A percentile compares a stretch with the other conserved stretches of the same genome.
These are phyloP conservation scores for Tulasnella sp. DNA, from an alignment of 768 basidiomycete genomes.

Conservation along the genomic window DNA sequence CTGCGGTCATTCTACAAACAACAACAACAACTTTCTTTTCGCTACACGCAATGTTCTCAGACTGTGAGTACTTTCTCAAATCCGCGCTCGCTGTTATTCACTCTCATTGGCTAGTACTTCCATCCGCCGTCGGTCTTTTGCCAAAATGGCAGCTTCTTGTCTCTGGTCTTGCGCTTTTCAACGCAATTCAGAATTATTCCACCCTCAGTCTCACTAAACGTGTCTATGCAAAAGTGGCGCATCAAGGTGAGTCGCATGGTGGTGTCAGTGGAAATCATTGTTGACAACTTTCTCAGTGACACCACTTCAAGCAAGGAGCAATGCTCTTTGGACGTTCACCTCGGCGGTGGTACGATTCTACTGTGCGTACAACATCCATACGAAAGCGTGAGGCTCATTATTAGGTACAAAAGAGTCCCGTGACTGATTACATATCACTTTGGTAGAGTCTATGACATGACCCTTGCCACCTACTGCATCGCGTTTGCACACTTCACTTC, in stretches of 20 bases:
- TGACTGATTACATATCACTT: not conserved
- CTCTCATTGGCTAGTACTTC: conserved; percentile 37
- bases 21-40: not conserved
- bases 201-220: conserved; percentile 65
- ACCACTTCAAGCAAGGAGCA: conserved; percentile 72
- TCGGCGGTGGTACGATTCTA: conserved; percentile 72
- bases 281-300: conserved; percentile 49
- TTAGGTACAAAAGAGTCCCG: not conserved
- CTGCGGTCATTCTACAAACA: conserved; percentile 4
- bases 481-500: conserved; percentile 83
- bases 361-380: conserved; percentile 78
- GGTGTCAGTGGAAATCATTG: conserved; percentile 18
- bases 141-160: conserved; percentile 84
- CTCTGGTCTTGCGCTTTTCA: conserved; percentile 66
- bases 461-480: conserved; percentile 75
- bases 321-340: conserved; percentile 82
- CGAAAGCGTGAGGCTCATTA: conserved; percentile 48
- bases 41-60: not conserved
- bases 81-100: not conserved
- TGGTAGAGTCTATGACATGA: conserved; percentile 88
- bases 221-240: conserved; percentile 47
- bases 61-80: not conserved
- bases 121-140: conserved; percentile 53
- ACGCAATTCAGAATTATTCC: conserved; percentile 68
- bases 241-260: conserved; percentile 24